These are phyloP conservation scores for Hygrophorus pudorinus DNA, from an alignment of 768 basidiomycete genomes.

Conservation along the genomic window DNA sequence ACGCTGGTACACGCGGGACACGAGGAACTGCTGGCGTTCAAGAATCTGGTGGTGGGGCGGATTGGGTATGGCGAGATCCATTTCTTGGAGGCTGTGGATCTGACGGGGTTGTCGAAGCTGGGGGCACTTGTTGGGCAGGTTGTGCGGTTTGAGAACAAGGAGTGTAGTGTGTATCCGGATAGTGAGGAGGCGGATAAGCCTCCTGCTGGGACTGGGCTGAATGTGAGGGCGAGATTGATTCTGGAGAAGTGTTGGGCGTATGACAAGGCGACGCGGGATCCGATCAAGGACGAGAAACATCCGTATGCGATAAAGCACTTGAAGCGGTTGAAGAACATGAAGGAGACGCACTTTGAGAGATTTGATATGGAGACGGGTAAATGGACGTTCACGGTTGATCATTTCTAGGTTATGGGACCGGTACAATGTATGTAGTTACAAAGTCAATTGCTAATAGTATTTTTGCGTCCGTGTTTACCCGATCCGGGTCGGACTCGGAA, in stretches of 20 bases:
- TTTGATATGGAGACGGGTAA: conserved; percentile 76
- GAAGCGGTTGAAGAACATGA: conserved; percentile 76
- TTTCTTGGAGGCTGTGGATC: conserved; percentile 74
- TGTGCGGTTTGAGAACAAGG: conserved; percentile 83
- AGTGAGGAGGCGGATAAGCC: conserved; percentile 81
- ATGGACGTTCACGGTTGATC: conserved; percentile 92
- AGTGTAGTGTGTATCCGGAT: conserved; percentile 91
- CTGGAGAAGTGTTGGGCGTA: conserved; percentile 79
- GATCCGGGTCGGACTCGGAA: background rate
- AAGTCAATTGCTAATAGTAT: too few relatives aligned
- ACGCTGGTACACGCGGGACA: conserved; percentile 63
- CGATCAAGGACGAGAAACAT: conserved; percentile 74
- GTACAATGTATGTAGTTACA: too few relatives aligned
- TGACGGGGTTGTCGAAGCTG: conserved; percentile 75
- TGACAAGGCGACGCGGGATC: conserved; percentile 86
- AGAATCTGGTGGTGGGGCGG: conserved; percentile 81
- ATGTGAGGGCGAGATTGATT: conserved; percentile 73
- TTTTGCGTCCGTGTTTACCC: conserved; percentile 4
- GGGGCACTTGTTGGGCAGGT: conserved; percentile 78
- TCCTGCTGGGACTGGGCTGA: conserved; percentile 74
- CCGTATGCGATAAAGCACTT: conserved; percentile 62
- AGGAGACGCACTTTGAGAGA: conserved; percentile 73
- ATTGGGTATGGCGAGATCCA: conserved; percentile 83
- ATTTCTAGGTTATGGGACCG: conserved; percentile 60
- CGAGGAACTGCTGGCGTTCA: conserved; percentile 63